Percentiles rank a stretch among this genome's conserved stretches.
Conservation (phyloP, 1,139 yeast species). For the Hemisphaericaspora xylofermentans region DNA sequence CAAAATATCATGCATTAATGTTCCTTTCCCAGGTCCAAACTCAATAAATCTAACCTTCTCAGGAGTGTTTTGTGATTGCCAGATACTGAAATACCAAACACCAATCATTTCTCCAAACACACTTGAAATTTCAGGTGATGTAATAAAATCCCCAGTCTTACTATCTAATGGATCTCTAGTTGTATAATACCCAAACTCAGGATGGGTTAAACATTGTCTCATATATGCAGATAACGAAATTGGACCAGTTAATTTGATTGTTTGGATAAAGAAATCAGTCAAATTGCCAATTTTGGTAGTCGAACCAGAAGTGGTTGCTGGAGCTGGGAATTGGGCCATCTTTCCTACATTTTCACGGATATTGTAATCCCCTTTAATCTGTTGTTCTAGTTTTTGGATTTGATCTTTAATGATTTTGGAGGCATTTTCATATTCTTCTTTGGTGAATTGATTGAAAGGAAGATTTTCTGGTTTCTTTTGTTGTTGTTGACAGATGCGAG, state of each 20-base stretch:
- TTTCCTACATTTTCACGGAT: constrained; percentile 36
- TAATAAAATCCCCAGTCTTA: constrained; percentile 69
- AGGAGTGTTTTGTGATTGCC: constrained; percentile 61
- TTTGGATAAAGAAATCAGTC: constrained; percentile 45
- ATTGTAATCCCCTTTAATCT: constrained; percentile 42
- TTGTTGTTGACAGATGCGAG: background rate
- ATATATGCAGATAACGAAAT: constrained; percentile 70
- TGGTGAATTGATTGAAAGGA: constrained; percentile 34
- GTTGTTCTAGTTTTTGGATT: constrained; percentile 31
- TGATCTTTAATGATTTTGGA: constrained; percentile 35
- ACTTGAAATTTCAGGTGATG: constrained; percentile 86
- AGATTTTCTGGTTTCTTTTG: background rate
- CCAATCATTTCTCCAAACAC: constrained; percentile 88
- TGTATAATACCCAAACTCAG: constrained; percentile 76
- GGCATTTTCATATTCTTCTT: constrained; percentile 44
- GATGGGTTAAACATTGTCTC: constrained; percentile 82
- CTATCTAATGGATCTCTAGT: constrained; percentile 72
- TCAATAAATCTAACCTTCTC: constrained; percentile 59
- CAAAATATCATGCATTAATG: constrained; percentile 68
- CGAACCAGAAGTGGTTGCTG: constrained; percentile 1
- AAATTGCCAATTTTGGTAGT: constrained; percentile 25
- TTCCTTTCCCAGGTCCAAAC: constrained; percentile 86
- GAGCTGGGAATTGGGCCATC: constrained; percentile 37
- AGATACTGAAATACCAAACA: constrained; percentile 63
- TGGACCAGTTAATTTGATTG: constrained; percentile 75